phyloP scores from a whole-genome alignment of 1,139 yeast genomes.

The Schizosaccharomyces versatilis region DNA sequence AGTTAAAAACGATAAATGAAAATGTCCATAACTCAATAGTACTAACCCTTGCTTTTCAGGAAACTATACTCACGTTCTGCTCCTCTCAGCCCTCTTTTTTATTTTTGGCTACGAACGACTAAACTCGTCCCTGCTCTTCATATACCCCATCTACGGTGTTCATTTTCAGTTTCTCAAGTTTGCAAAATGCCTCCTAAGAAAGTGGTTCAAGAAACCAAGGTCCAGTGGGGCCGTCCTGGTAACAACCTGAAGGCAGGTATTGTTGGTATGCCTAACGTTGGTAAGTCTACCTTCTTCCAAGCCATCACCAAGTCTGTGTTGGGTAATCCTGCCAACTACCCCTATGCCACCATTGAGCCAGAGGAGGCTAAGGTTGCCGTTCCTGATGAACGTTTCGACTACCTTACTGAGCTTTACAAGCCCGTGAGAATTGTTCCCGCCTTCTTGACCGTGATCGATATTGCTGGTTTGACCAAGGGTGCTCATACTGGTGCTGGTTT shows the following conservation, averaged over 20 bases:
- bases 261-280: constrained; percentile 36
- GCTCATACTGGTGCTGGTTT: constrained; percentile 96
- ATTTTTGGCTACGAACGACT: too few species aligned
- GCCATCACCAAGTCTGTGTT: constrained; percentile 70
- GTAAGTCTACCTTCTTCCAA: constrained; percentile 46
- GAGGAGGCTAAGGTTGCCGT: constrained; percentile 96
- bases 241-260: constrained; percentile 69
- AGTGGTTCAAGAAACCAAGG: constrained; percentile 54
- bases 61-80: too few species aligned
- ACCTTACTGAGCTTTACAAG: constrained; percentile 47
- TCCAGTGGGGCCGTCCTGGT: constrained; percentile 87
- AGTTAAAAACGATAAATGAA: too few species aligned
- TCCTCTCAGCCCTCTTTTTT: too few species aligned
- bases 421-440: constrained; percentile 85
- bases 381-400: constrained; percentile 77
- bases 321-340: constrained; percentile 88
- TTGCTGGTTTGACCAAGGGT: constrained; percentile 95
- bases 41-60: too few species aligned
- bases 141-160: too few species aligned
- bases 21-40: too few species aligned
- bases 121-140: too few species aligned
- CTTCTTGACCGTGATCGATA: constrained; percentile 77
- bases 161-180: too few species aligned
- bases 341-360: constrained; percentile 96
- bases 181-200: constrained; percentile 70